Conservation (phyloP, 176 grass and related monocot species). For the Cenchrus purpureus region DNA sequence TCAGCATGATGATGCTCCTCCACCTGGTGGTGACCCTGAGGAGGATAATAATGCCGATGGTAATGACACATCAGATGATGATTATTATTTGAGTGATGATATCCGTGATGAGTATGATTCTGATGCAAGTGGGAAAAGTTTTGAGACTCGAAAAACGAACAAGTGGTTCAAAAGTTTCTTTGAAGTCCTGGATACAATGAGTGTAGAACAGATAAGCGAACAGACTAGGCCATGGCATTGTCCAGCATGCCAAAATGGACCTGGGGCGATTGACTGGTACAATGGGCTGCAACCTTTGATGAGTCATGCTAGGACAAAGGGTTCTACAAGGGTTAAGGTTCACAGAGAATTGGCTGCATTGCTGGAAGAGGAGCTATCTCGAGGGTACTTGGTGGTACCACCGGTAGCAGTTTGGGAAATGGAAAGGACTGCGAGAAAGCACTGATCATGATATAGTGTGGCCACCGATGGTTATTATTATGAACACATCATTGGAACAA, state of each 20-base stretch:
- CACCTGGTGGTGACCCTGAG: constrained; percentile 49
- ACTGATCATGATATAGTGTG: constrained; percentile 72
- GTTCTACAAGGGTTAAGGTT: constrained; percentile 68
- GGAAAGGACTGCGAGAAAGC: constrained; percentile 71
- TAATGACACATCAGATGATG: constrained; percentile 56
- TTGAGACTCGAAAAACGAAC: constrained; percentile 66
- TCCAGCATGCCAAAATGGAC: constrained; percentile 86
- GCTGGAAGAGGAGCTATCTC: constrained; percentile 74
- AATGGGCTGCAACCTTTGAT: constrained; percentile 81
- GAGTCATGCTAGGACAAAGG: constrained; percentile 86
- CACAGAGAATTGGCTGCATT: constrained; percentile 84
- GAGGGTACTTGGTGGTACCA: constrained; percentile 68
- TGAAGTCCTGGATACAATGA: constrained; percentile 55
- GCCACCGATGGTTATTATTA: constrained; percentile 94
- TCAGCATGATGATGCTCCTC: constrained; percentile 39
- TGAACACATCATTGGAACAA: constrained; percentile 76
- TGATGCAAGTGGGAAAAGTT: constrained; percentile 74
- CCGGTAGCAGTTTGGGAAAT: constrained; percentile 83
- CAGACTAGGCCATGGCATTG: constrained; percentile 69
- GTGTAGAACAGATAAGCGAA: constrained; percentile 68
- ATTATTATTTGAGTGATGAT: constrained; percentile 71
- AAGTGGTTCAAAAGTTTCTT: constrained; percentile 86
- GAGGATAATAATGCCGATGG: constrained; percentile 30
- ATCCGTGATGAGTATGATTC: constrained; percentile 71
- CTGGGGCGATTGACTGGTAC: constrained; percentile 91